Evolutionary conservation across 495 filamentous ascomycete species (phyloP), one percentile per base, ranked within the genome.

Genomic region (Apiosordaria backusii): DNA sequence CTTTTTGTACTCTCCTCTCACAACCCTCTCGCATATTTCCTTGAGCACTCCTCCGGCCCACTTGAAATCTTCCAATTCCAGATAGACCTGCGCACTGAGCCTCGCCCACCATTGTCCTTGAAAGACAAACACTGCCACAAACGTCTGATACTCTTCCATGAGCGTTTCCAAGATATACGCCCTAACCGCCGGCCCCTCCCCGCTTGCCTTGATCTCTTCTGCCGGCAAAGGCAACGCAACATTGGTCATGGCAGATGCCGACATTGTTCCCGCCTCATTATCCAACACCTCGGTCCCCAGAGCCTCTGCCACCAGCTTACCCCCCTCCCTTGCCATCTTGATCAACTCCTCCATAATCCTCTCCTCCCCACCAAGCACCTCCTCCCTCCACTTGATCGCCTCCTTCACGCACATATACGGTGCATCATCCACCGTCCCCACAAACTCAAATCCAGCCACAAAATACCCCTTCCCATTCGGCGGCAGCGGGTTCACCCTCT

Each of bases 21-120:
- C 78, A 29, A 88, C 87, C 70, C 86, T 78, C 60, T 80, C 81
- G 71, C 87, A 89, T 27, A 95, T 64, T 50, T 83, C 80, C 72
- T 84, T 84, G 71, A 96, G 71, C 35, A 83, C 75, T 54, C 78
- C 67, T 0, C 79, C 92, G 21, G 82, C 82, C 86, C 87, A 91
- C 74, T 89, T 86, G 70, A 96, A 96, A 79, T 97, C 92, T 1
- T 80, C 81, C 62, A 86, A 71, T 45, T 92, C 91, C 50, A 97
- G 73, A 76, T 91, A 98, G 0, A 92, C 80, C 83, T 97, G 92
- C 15, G 83, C 92, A 73, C 88, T 92, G 50, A 97, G 69, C 27
- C 94, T 79, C 4, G 82, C 82, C 91, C 90, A 97, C 71, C 85
- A 81, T 26, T 76, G 76, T 2, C 82, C 83, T 2, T 75, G 79